A percentile compares a stretch with the other conserved stretches of the same genome.
Evolutionary conservation across 2,329 filamentous ascomycete genomes (phyloP).

Genomic region (Cyphellophora attinorum): DNA sequence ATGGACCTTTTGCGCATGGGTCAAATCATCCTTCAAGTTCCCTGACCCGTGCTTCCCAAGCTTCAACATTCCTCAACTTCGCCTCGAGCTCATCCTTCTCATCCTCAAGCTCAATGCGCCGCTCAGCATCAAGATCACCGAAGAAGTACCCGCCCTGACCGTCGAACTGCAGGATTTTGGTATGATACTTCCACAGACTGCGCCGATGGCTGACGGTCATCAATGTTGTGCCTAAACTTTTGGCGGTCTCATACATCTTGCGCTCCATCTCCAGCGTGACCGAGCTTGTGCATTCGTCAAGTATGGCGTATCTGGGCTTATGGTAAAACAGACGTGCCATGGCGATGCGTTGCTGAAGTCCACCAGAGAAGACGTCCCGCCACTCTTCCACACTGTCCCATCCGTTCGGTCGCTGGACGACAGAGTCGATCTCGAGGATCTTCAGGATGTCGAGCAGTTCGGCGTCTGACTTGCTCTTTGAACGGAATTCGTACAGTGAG

Average conservation of each 20-base stretch:
- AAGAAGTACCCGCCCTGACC: slow-evolving; percentile 89
- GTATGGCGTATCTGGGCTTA: slow-evolving; percentile 80
- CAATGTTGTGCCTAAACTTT: slow-evolving; percentile 79
- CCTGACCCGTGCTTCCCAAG: slow-evolving; percentile 69
- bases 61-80: slow-evolving; percentile 72
- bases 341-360: slow-evolving; percentile 88
- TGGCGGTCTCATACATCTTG: slow-evolving; percentile 95
- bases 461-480: slow-evolving; percentile 70
- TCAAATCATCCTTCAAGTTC: slow-evolving; percentile 13
- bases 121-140: slow-evolving; percentile 79
- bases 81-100: slow-evolving; percentile 92
- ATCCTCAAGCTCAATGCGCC: slow-evolving; percentile 76
- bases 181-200: slow-evolving; percentile 94
- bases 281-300: slow-evolving; percentile 91
- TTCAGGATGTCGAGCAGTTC: slow-evolving; percentile 70
- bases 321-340: slow-evolving; percentile 97
- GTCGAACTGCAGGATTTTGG: slow-evolving; percentile 90
- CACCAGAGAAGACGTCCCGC: slow-evolving; percentile 86
- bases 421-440: slow-evolving; percentile 70
- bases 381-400: slow-evolving; percentile 96
- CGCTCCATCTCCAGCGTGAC: slow-evolving; percentile 94
- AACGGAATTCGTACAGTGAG: slow-evolving; percentile 73
- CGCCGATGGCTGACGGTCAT: slow-evolving; percentile 93
- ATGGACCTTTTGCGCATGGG: too few relatives aligned
- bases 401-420: slow-evolving; percentile 69